Percentiles rank a stretch among this genome's conserved stretches.
These are phyloP conservation scores for Miscanthus lutarioriparius DNA, from an alignment of 176 grass and related monocot genomes.

Conservation along the genomic window DNA sequence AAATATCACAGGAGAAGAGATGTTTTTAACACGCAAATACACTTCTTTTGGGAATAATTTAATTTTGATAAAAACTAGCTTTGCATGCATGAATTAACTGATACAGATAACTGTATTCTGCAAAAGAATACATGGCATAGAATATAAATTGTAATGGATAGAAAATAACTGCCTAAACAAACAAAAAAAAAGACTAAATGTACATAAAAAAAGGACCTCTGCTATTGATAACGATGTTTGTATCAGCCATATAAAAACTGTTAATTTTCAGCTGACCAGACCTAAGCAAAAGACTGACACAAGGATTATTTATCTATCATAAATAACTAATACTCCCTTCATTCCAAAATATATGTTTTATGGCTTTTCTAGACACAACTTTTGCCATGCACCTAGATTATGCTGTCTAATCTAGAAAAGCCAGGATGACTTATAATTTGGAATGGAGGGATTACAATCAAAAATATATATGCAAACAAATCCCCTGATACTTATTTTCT, in stretches of 20 bases:
- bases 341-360: not conserved
- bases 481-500: not conserved
- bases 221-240: constrained; percentile 11
- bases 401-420: not conserved
- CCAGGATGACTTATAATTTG: not conserved
- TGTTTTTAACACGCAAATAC: not conserved
- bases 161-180: not conserved
- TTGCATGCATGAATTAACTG: not conserved
- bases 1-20: not conserved
- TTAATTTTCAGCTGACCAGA: no score
- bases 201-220: constrained; percentile 11
- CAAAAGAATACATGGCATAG: not conserved
- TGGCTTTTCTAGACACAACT: not conserved
- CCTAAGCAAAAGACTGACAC: not conserved
- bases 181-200: not conserved
- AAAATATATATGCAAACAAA: not conserved
- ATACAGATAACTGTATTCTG: not conserved
- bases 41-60: not conserved
- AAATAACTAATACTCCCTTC: not conserved
- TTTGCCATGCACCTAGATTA: not conserved
- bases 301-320: not conserved
- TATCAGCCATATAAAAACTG: not conserved
- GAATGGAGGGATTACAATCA: not conserved
- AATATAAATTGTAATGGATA: not conserved
- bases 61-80: not conserved